Percentiles rank a stretch among this genome's conserved stretches.
These are phyloP conservation scores for Didymella lethalis DNA, from an alignment of 2,329 filamentous ascomycete genomes.

Conservation along the genomic window DNA sequence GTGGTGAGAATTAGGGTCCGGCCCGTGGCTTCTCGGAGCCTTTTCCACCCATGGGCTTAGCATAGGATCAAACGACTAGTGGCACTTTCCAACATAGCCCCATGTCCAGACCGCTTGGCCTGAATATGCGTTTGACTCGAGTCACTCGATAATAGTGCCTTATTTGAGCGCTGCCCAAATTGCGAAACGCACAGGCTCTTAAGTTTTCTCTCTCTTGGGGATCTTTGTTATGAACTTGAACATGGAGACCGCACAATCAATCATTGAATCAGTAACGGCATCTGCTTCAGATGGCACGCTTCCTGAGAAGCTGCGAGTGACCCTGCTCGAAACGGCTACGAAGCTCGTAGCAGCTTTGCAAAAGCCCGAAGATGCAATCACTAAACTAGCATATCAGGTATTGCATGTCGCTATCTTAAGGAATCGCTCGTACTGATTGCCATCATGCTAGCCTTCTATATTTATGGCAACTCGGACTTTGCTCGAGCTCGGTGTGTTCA, in stretches of 20 bases:
- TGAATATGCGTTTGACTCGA: neutral
- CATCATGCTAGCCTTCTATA: neutral
- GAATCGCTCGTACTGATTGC: neutral
- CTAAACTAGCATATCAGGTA: slow-evolving; percentile 10
- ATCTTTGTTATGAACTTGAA: neutral
- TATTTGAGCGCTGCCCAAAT: neutral
- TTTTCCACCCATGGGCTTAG: neutral
- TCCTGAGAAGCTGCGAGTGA: slow-evolving; percentile 1
- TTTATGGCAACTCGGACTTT: slow-evolving; percentile 14
- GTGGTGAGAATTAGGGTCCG: neutral
- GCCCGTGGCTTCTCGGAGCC: neutral
- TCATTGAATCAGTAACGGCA: neutral
- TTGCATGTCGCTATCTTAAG: neutral
- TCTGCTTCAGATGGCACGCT: slow-evolving; percentile 1
- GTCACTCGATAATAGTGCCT: neutral
- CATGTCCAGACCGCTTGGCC: neutral
- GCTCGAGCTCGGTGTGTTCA: slow-evolving; percentile 8
- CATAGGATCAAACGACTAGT: neutral
- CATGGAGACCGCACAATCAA: slow-evolving; percentile 1
- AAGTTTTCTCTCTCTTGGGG: neutral
- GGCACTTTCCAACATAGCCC: neutral
- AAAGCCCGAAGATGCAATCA: slow-evolving; percentile 13
- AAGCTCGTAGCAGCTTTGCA: slow-evolving; percentile 11
- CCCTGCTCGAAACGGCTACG: slow-evolving; percentile 3
- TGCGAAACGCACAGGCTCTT: neutral